Percentiles rank a stretch among this genome's conserved stretches.
These are phyloP conservation scores for Pseudisothecium myosuroides DNA, from an alignment of 225 moss, liverwort and hornwort genomes.

Conservation along the genomic window DNA sequence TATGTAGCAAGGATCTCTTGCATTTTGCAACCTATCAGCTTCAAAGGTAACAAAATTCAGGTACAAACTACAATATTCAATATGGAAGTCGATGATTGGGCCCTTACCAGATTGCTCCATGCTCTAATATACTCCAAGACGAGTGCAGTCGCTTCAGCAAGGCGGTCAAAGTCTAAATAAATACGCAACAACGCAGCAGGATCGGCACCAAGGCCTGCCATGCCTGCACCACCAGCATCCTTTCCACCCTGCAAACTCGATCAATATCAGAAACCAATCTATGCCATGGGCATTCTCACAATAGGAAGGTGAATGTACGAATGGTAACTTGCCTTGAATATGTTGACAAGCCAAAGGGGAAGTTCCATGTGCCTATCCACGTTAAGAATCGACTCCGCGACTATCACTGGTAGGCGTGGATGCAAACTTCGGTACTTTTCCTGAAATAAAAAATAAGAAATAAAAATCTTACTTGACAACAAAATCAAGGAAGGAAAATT, in stretches of 20 bases:
- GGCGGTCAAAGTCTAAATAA: slow-evolving; percentile 75
- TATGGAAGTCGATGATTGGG: neutral
- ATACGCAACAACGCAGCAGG: slow-evolving; percentile 83
- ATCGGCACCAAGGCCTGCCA: slow-evolving; percentile 62
- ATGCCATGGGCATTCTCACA: neutral
- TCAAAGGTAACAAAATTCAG: neutral
- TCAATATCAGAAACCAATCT: neutral
- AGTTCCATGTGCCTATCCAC: slow-evolving; percentile 95
- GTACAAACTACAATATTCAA: neutral
- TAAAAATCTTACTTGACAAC: neutral
- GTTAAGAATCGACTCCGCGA: slow-evolving; percentile 84
- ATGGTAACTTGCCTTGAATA: slow-evolving; percentile 53
- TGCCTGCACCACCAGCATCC: slow-evolving; percentile 58
- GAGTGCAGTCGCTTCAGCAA: slow-evolving; percentile 85
- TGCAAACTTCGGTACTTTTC: slow-evolving; percentile 71
- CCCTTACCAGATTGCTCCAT: slow-evolving; percentile 46
- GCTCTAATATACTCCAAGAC: slow-evolving; percentile 76
- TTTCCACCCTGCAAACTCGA: slow-evolving; percentile 46
- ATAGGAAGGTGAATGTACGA: neutral
- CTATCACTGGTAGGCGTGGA: slow-evolving; percentile 67
- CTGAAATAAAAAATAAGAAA: slow-evolving; percentile 2
- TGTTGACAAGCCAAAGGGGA: slow-evolving; percentile 89
- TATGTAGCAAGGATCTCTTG: neutral
- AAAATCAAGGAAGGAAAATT: neutral
- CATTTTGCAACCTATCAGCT: neutral